Base-by-base conservation (phyloP, 768 basidiomycete genomes). In the Cyclocybe aegerita region DNA sequence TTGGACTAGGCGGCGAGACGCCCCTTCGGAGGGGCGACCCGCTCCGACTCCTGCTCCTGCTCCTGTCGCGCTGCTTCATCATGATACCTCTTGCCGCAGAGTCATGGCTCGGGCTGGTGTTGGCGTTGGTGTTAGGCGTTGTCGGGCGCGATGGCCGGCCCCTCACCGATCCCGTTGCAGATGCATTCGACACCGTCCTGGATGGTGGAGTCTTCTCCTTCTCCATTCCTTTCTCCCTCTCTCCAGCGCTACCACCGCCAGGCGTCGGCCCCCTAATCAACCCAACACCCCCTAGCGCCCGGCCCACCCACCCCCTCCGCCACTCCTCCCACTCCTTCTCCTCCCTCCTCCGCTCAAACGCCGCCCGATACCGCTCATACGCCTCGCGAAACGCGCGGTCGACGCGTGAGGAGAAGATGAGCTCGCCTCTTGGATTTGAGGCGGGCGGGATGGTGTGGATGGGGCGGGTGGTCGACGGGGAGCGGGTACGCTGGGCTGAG, bases 381-480 rank as follows among this genome's bases (percentile, higher is more conserved):
- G 87, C 80, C 48, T 98, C 97, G 16, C 90, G 77, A 67, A 98
- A 98, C 14, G 67, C 61, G 45, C 79, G 78, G 52, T 91, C 88
- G 14, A 99, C 88, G 40, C 90, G 84, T 9, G 87, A 90, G 2
- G 90, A 93, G 70, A 99, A 97, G 48, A 98, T 97, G 52, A 99
- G 83, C 64, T 99, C 97, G 43, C 97, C 96, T 10, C 95, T 86
- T 3, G 96, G 94, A 66, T 93, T 97, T 29, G 76, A 75, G 10
- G 93, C 79, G 0, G 93, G 92, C 2, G 94, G 93, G 37, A 97
- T 95, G n/a, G 91, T 82, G 1, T 86, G 74, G 49, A 92, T 85
- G 43, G 79, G 79, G 17, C 79, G 68, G 29, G 81, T 76, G 5
- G 77, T 75, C 32, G 65, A 63, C 4, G 57, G 58, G 2, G 70